These are phyloP conservation scores for Fabrea salina DNA, from an alignment of 169 alveolate genomes.

Conservation along the genomic window DNA sequence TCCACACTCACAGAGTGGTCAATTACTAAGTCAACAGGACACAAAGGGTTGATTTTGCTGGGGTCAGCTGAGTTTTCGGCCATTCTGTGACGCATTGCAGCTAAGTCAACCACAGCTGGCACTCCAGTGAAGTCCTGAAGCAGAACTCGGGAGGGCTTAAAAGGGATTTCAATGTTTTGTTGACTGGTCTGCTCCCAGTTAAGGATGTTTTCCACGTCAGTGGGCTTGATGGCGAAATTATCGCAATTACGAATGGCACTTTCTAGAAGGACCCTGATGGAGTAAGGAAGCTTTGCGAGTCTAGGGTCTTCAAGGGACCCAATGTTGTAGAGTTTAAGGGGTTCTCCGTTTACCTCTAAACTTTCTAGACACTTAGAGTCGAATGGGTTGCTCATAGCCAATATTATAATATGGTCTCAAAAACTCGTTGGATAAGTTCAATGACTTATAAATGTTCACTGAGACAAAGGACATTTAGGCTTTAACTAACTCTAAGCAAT, in stretches of 20 bases:
- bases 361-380: background rate
- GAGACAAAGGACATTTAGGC: too few relatives aligned
- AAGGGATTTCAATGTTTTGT: constrained; percentile 89
- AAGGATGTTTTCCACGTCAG: constrained; percentile 91
- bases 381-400: constrained; percentile 14
- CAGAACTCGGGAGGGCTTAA: constrained; percentile 94
- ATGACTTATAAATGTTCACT: too few relatives aligned
- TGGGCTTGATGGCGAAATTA: constrained; percentile 84
- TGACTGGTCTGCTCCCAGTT: constrained; percentile 84
- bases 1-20: constrained; percentile 96
- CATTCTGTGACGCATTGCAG: constrained; percentile 97
- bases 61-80: constrained; percentile 90
- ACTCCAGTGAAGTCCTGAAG: constrained; percentile 96
- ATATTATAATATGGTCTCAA: background rate
- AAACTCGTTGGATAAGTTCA: too few relatives aligned
- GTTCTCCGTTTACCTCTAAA: background rate
- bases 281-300: constrained; percentile 80
- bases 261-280: constrained; percentile 91
- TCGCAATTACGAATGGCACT: constrained; percentile 94
- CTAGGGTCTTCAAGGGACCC: constrained; percentile 10
- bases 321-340: background rate
- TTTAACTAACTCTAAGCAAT: too few relatives aligned
- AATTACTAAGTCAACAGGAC: constrained; percentile 94
- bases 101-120: constrained; percentile 95
- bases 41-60: constrained; percentile 89